Evolutionary conservation across 1,284 basidiomycete species (phyloP), one percentile per base, ranked within the genome.

Genomic region (Apiotrichum brassicae): DNA sequence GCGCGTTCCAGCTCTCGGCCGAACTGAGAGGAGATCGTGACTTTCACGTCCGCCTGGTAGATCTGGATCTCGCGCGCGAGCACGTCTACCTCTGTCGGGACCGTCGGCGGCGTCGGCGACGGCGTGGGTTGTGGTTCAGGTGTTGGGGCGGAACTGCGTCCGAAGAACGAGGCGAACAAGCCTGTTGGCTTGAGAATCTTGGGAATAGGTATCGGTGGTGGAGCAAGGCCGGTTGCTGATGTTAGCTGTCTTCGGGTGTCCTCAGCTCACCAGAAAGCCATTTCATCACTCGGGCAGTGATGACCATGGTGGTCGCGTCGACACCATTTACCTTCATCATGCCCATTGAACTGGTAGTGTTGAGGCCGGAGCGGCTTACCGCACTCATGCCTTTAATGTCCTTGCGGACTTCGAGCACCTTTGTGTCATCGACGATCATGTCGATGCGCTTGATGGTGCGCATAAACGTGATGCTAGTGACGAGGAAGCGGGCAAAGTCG

Each of bases 381-480:
- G 72, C 71, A 12, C 90, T 62, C 6, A 76, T 65, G 55, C 79
- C 79, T 3, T 84, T 77, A 1, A 78, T 55, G 2, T 83, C 84
- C 32, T 95, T 97, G 35, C 78, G 78, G 41, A 97, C 74, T 44
- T 79, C 79, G 16, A 86, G 82, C 1, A 97, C 80, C 26, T 84
- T 78, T 57, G 82, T 79, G 53, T 86, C 85, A 64, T 97, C 84
- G 37, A 92, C 81, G 64, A 81, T 85, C 20, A 94, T 80, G 60
- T 81, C 82, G 46, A 98, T 81, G 64, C 84, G 79, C 13, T 78
- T 77, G 6, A 98, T 80, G 51, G 84, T 79, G 16, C 81, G 78
- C 83, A 97, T 98, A 73, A 99, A 99, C 0, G 91, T 94, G 50
- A 99, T 84, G 0, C 88, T 91, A 1, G 91, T 94, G 18, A 86